These are phyloP conservation scores for Neurospora tetraspora DNA, from an alignment of 495 filamentous ascomycete species.

Conservation along the genomic window DNA sequence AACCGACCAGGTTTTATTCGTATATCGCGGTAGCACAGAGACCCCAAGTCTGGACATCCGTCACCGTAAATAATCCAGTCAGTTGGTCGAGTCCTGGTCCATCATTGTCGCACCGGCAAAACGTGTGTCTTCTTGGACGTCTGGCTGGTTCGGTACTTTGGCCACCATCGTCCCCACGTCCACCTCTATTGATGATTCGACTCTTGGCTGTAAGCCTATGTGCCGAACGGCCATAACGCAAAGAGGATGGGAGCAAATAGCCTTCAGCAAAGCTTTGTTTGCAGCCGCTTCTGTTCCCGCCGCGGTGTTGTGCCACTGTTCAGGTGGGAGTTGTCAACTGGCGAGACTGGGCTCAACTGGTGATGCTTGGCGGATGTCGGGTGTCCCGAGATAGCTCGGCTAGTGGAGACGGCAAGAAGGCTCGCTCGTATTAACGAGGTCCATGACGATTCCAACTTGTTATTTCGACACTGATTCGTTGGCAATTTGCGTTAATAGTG, in stretches of 20 bases:
- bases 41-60: background rate
- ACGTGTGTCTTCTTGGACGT: background rate
- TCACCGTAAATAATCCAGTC: background rate
- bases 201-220: too few species aligned
- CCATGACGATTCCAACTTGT: background rate
- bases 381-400: background rate
- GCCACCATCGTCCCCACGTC: background rate
- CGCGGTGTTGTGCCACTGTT: background rate
- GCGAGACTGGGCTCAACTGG: background rate
- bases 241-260: too few species aligned
- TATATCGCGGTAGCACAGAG: background rate
- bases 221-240: too few species aligned
- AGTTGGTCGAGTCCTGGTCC: background rate
- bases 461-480: background rate
- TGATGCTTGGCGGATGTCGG: background rate
- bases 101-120: background rate
- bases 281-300: background rate
- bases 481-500: background rate
- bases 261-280: too few species aligned
- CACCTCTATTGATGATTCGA: too few species aligned
- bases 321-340: background rate
- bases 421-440: background rate
- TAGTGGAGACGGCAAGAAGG: background rate
- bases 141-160: background rate
- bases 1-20: background rate